Evolutionary conservation across 371 early-diverging fungal genomes (phyloP).

Genomic region (Mortierella sp.): DNA sequence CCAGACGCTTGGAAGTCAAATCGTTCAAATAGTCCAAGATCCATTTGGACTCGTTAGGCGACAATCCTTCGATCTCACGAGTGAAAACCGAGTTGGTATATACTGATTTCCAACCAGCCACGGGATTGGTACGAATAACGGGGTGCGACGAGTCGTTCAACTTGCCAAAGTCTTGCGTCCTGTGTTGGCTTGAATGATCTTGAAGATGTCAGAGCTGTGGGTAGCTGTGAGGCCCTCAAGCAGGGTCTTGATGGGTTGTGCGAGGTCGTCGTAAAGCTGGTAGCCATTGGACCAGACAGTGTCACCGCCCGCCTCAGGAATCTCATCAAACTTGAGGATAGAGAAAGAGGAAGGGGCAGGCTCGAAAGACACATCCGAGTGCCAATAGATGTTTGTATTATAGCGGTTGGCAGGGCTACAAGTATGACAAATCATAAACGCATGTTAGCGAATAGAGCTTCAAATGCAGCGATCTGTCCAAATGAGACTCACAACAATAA

Average conservation of each 20-base stretch:
- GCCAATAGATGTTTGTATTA: conserved; percentile 64
- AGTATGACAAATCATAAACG: not conserved
- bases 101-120: conserved; percentile 78
- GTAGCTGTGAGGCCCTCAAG: conserved; percentile 74
- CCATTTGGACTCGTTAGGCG: conserved; percentile 66
- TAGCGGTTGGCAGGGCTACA: conserved; percentile 34
- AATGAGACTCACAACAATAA: not conserved
- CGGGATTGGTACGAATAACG: conserved; percentile 76
- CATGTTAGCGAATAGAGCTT: not conserved
- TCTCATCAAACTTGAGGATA: conserved; percentile 63
- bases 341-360: conserved; percentile 68
- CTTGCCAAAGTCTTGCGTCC: conserved; percentile 62
- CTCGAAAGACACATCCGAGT: conserved; percentile 74
- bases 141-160: conserved; percentile 65
- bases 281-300: conserved; percentile 72
- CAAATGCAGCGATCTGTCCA: too few species aligned
- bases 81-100: conserved; percentile 76
- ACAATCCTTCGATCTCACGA: conserved; percentile 66
- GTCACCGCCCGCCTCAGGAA: conserved; percentile 73
- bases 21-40: conserved; percentile 67
- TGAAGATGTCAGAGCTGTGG: conserved; percentile 67
- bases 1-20: conserved; percentile 64
- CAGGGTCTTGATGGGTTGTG: conserved; percentile 64
- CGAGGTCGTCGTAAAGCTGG: conserved; percentile 70
- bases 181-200: conserved; percentile 53